Base-by-base conservation (phyloP, 768 basidiomycete species). In the Mrakia gelida region DNA sequence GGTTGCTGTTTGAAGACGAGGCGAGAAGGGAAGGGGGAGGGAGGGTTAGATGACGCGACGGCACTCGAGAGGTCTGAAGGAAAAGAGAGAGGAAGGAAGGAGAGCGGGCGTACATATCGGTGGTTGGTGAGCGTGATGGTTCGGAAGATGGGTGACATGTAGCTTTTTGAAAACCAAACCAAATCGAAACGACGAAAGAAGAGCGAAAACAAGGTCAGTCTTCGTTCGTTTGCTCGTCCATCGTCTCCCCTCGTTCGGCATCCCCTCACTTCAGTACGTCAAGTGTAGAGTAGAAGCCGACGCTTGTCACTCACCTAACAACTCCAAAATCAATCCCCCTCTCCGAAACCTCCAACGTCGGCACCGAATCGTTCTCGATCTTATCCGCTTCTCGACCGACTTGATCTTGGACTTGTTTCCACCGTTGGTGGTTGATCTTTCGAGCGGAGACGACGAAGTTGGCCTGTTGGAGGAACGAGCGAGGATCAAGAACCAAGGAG, bases 331-430 rank as follows among this genome's bases (percentile, higher is more conserved):
- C 72, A 9, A 73, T 11, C 23, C 54, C 28, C 15, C 30, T 54
- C 28, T n/a, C 26, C 21, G 54, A 59, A 23, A 59, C 54, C 72
- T 73, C 72, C 18, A 73, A 34, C 32, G 54, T 61, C 10, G 72
- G 72, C 1, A 73, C 32, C 10, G 72, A 9, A 3, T 75, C 63
- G 65, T 75, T 65, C 28, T 75, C 75, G 8, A 75, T 26, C 28
- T 18, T 52, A 28, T 75, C 75, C 8, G 65, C 75, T 26, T 67
- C 43, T 15, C 65, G 63, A 3, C 61, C 65, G 5, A 75, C 43
- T 26, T 75, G 62, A 26, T 73, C 56, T 45, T 38, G 41, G 10
- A 73, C 54, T 10, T 23, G 30, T 56, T 56, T 73, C 73, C 73
- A 73, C 6, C 45, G 16, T 21, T 26, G 67, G n/a, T 63, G 43